A percentile compares a stretch with the other conserved stretches of the same genome.
Conservation (phyloP, 768 basidiomycete species). For the Panellus pusillus region DNA sequence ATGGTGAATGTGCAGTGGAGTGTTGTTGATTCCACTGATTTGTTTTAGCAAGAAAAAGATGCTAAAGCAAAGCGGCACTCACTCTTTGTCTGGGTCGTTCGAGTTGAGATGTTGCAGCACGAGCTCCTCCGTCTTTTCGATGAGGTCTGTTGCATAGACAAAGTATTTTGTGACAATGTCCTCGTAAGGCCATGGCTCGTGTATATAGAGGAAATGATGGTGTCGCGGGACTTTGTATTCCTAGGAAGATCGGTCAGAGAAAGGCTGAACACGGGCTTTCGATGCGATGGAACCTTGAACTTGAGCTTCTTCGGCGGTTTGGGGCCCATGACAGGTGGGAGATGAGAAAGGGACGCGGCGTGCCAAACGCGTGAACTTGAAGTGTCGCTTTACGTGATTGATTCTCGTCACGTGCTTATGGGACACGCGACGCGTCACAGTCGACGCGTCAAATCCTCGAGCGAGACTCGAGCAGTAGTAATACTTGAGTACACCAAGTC, state of each 20-base stretch:
- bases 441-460: too few species aligned
- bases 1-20: conserved; percentile 24
- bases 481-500: too few species aligned
- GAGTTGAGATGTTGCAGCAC: conserved; percentile 19
- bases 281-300: background rate
- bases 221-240: background rate
- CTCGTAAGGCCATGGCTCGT: conserved; percentile 6
- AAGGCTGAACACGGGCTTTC: too few species aligned
- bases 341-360: too few species aligned
- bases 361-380: too few species aligned
- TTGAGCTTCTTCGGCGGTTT: background rate
- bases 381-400: too few species aligned
- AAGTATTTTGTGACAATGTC: too few species aligned
- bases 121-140: conserved; percentile 15
- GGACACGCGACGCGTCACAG: too few species aligned
- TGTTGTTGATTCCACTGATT: conserved; percentile 25
- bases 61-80: background rate
- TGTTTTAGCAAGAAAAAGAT: background rate
- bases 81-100: conserved; percentile 17
- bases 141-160: background rate
- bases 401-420: too few species aligned
- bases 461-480: too few species aligned
- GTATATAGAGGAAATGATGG: background rate
- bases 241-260: background rate
- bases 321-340: too few species aligned